Evolutionary conservation across 352 stramenopile genomes (phyloP).

Genomic region (Phytopythium ostracodes): DNA sequence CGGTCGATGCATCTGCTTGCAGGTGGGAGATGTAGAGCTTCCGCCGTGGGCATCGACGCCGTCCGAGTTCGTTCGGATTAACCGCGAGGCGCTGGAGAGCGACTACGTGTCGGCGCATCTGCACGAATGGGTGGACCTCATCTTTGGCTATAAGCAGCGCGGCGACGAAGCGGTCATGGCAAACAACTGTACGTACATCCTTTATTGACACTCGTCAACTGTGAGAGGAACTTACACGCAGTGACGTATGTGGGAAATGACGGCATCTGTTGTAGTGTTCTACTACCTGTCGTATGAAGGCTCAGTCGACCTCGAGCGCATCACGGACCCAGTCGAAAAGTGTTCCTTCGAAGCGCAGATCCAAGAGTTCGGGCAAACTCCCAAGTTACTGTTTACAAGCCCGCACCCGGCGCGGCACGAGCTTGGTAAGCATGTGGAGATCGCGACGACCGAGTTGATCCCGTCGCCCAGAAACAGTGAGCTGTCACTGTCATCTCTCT

Average conservation of each 20-base stretch:
- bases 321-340: conserved; percentile 89
- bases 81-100: conserved; percentile 70
- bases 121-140: conserved; percentile 83
- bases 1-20: conserved; percentile 9
- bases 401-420: conserved; percentile 66
- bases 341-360: conserved; percentile 94
- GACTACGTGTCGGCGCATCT: conserved; percentile 68
- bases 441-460: conserved; percentile 41
- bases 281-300: conserved; percentile 89
- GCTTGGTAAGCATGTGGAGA: conserved; percentile 45
- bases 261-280: conserved; percentile 66
- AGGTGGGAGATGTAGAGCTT: conserved; percentile 93
- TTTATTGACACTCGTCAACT: neutral
- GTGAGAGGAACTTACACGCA: neutral
- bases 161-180: conserved; percentile 65
- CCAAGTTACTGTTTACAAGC: conserved; percentile 67
- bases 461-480: conserved; percentile 30
- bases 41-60: conserved; percentile 92
- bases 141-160: conserved; percentile 79
- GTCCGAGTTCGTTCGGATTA: conserved; percentile 69
- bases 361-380: conserved; percentile 91
- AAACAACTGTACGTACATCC: conserved; percentile 68
- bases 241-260: neutral
- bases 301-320: conserved; percentile 78
- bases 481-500: conserved; percentile 8